A percentile compares a stretch with the other conserved stretches of the same genome.
Conservation (phyloP, 1,284 basidiomycete genomes). For the Malassezia nana region DNA sequence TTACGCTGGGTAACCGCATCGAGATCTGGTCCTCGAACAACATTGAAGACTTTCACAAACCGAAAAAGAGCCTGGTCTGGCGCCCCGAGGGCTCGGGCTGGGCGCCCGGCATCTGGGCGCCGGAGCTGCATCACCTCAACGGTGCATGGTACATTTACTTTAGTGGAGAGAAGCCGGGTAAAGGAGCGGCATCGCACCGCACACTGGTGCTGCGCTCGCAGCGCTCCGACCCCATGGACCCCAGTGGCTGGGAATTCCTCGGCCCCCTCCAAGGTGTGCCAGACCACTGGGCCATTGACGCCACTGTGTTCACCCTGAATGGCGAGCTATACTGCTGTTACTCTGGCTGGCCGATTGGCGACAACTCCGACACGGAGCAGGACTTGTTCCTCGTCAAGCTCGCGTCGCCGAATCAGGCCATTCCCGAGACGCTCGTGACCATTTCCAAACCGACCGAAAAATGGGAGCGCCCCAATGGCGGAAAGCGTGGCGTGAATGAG, state of each 20-base stretch:
- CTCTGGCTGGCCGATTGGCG: conserved; percentile 17
- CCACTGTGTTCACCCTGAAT: conserved; percentile 7
- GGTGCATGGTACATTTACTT: conserved; percentile 19
- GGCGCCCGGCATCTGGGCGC: conserved; percentile 19
- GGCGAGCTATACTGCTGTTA: conserved; percentile 16
- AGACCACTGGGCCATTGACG: conserved; percentile 20
- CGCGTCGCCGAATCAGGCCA: conserved; percentile 4
- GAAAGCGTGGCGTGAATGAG: conserved; percentile 19
- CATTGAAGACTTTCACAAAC: conserved; percentile 14
- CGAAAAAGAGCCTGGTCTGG: conserved; percentile 11
- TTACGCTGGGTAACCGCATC: conserved; percentile 15
- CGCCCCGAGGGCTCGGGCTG: conserved; percentile 14
- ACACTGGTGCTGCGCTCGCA: conserved; percentile 15
- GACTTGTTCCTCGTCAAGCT: conserved; percentile 17
- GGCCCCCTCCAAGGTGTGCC: conserved; percentile 19
- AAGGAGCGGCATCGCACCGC: conserved; percentile 17
- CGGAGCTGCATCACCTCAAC: conserved; percentile 16
- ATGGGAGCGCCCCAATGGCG: conserved; percentile 18
- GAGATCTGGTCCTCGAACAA: conserved; percentile 17
- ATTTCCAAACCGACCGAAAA: conserved; percentile 11
- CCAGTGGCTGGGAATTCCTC: conserved; percentile 14
- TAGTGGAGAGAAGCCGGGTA: conserved; percentile 11
- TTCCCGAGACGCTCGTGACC: conserved; percentile 13
- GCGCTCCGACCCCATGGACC: conserved; percentile 14
- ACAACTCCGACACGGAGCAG: conserved; percentile 18